Evolutionary conservation across 192 early-diverging fungal genomes (phyloP).

Genomic region (Coemansia sp.): DNA sequence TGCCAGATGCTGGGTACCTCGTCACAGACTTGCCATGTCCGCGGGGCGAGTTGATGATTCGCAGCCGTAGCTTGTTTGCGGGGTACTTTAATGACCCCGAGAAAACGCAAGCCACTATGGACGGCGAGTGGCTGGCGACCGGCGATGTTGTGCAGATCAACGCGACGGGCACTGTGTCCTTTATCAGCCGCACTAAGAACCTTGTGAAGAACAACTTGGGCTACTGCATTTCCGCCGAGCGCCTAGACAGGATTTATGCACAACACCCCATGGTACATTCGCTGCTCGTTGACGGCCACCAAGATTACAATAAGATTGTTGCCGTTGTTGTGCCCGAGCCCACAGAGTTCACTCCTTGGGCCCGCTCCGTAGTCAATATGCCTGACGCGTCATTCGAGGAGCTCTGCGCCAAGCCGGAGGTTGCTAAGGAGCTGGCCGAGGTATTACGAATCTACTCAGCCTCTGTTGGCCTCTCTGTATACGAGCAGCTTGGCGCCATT

Average conservation of each 20-base stretch:
- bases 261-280: constrained; percentile 74
- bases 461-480: constrained; percentile 63
- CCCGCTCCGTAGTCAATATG: constrained; percentile 24
- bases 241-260: constrained; percentile 70
- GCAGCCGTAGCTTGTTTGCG: constrained; percentile 66
- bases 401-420: constrained; percentile 51
- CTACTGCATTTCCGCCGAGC: constrained; percentile 86
- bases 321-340: constrained; percentile 79
- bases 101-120: constrained; percentile 66
- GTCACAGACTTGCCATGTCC: constrained; percentile 72
- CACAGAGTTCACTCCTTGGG: constrained; percentile 64
- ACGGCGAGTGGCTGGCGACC: constrained; percentile 76
- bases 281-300: constrained; percentile 85
- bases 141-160: constrained; percentile 79
- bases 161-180: constrained; percentile 55
- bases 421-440: constrained; percentile 59
- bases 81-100: constrained; percentile 80
- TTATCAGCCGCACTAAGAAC: constrained; percentile 80
- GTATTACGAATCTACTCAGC: constrained; percentile 59
- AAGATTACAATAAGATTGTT: constrained; percentile 74
- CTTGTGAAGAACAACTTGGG: constrained; percentile 76
- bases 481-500: constrained; percentile 74
- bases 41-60: constrained; percentile 82
- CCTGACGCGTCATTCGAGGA: constrained; percentile 49
- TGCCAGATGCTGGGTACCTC: constrained; percentile 78